A percentile compares a stretch with the other conserved stretches of the same genome.
Conservation (phyloP, 495 filamentous ascomycete genomes). For the Talaromyces adpressus region DNA sequence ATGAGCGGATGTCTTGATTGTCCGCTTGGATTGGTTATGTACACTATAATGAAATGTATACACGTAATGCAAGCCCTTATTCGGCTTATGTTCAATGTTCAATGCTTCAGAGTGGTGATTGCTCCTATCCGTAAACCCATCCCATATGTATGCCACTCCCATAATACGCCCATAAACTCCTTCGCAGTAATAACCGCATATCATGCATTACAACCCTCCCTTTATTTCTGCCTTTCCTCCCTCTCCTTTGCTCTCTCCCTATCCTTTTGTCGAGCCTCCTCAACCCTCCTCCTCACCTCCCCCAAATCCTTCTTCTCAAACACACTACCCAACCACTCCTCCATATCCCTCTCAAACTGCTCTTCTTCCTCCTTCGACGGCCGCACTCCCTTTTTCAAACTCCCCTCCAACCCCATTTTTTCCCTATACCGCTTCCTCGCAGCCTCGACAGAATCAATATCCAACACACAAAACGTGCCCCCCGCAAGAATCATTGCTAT, state of each 20-base stretch:
- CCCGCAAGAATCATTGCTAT: conserved; percentile 63
- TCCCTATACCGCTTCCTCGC: conserved; percentile 31
- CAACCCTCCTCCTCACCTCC: conserved; percentile 30
- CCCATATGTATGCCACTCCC: background rate
- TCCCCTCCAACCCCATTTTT: conserved; percentile 18
- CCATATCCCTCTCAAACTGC: conserved; percentile 59
- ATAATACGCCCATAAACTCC: background rate
- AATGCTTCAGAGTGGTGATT: conserved; percentile 9
- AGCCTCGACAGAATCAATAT: conserved; percentile 66
- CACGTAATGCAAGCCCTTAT: background rate
- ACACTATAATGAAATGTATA: background rate
- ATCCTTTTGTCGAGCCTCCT: conserved; percentile 19
- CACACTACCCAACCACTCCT: conserved; percentile 61
- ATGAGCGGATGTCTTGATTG: conserved; percentile 48
- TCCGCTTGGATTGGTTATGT: background rate
- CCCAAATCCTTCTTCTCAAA: conserved; percentile 47
- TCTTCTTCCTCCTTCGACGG: conserved; percentile 35
- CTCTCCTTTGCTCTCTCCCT: conserved; percentile 20
- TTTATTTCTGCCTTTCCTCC: background rate
- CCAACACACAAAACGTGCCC: conserved; percentile 59
- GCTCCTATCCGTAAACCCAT: background rate
- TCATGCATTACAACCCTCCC: background rate
- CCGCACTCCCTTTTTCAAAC: conserved; percentile 20
- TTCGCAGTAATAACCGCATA: conserved; percentile 2
- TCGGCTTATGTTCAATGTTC: background rate